Conservation (phyloP, 83 land plant species). For the Picea engelmannii region DNA sequence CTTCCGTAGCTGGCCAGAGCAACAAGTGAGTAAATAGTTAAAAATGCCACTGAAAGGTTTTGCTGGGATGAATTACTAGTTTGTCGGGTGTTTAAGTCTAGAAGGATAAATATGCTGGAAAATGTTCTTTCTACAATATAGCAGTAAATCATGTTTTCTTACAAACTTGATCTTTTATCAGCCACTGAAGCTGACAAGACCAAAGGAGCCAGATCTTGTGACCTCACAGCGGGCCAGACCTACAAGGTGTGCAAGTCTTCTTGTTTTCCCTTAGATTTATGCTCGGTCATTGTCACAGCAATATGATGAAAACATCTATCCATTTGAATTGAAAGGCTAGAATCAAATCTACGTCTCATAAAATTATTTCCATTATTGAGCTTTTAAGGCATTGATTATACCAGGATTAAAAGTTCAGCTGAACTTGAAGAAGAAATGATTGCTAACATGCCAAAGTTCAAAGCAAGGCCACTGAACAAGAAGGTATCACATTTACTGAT, state of each 20-base stretch:
- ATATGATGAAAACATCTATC: too few species aligned
- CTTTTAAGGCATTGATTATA: not conserved
- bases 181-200: constrained; percentile 59
- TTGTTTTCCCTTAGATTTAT: not conserved
- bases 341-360: not conserved
- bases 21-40: constrained; percentile 21
- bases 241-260: constrained; percentile 13
- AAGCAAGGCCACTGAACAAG: constrained; percentile 82
- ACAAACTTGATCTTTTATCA: not conserved
- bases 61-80: not conserved
- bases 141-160: not conserved
- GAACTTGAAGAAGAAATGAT: constrained; percentile 91
- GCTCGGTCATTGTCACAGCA: not conserved
- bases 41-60: not conserved
- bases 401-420: constrained; percentile 68
- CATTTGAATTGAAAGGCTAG: not conserved
- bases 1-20: not conserved
- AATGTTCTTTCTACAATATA: not conserved
- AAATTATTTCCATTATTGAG: not conserved
- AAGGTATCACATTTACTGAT: constrained; percentile 43
- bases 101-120: not conserved
- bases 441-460: constrained; percentile 88
- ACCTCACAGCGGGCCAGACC: constrained; percentile 74
- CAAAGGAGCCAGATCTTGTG: constrained; percentile 75
- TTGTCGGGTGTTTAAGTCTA: not conserved